Conservation (phyloP, 345 rosid genomes). For the Populus tremula region DNA sequence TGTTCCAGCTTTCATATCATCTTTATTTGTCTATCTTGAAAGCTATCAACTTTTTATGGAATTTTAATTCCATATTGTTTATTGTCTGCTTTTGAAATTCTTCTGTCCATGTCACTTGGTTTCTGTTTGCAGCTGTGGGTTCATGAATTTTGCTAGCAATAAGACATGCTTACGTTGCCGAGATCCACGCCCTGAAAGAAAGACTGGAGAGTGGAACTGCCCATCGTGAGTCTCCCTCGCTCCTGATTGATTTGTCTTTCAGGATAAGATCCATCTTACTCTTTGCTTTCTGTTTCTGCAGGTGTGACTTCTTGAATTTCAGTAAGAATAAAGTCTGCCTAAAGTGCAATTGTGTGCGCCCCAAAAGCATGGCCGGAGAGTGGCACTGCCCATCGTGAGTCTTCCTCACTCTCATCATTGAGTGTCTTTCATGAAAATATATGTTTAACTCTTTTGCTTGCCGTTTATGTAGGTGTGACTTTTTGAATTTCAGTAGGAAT, state of each 20-base stretch:
- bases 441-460: conserved; percentile 1
- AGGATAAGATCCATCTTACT: neutral
- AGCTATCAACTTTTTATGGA: neutral
- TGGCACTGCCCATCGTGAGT: conserved; percentile 94
- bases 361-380: conserved; percentile 36
- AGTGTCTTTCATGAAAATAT: neutral
- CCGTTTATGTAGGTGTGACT: conserved; percentile 58
- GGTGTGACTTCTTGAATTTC: conserved; percentile 78
- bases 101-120: conserved; percentile 3
- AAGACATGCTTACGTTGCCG: conserved; percentile 60
- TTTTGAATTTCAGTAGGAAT: conserved; percentile 67
- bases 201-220: conserved; percentile 94
- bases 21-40: neutral
- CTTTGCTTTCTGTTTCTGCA: conserved; percentile 25
- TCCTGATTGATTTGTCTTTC: neutral
- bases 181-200: conserved; percentile 54
- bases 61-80: neutral
- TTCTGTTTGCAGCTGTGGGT: conserved; percentile 60
- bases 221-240: conserved; percentile 57
- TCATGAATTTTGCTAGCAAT: conserved; percentile 90
- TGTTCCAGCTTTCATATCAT: neutral
- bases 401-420: neutral
- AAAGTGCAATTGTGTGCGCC: conserved; percentile 29
- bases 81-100: neutral
- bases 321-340: conserved; percentile 55